Conservation (phyloP, 768 basidiomycete genomes). For the Mycena polygramma region DNA sequence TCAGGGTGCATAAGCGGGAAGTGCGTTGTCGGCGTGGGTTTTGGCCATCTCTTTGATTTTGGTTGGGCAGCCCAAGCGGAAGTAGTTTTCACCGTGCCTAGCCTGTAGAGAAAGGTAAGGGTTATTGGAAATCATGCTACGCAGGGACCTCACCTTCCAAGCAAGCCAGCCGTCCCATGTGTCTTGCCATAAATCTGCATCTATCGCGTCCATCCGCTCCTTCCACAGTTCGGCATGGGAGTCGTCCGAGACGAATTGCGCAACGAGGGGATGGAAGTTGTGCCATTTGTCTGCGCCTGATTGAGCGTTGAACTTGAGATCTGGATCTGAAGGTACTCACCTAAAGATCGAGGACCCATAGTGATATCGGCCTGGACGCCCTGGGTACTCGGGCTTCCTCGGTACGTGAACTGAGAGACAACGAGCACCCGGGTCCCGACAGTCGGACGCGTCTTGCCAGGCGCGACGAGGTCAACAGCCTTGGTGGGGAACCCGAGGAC, state of each 20-base stretch:
- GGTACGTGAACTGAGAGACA: slow-evolving; percentile 35
- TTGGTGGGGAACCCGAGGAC: slow-evolving; percentile 37
- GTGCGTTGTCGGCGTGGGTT: slow-evolving; percentile 27
- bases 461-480: slow-evolving; percentile 33
- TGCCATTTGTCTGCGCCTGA: slow-evolving; percentile 31
- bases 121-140: neutral
- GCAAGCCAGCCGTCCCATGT: slow-evolving; percentile 29
- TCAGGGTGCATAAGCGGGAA: slow-evolving; percentile 32
- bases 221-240: slow-evolving; percentile 27
- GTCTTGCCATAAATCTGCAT: slow-evolving; percentile 31
- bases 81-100: slow-evolving; percentile 34
- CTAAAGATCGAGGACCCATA: slow-evolving; percentile 21
- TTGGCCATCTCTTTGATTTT: slow-evolving; percentile 28
- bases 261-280: slow-evolving; percentile 38
- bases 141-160: slow-evolving; percentile 26
- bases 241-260: slow-evolving; percentile 37
- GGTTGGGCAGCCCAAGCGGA: slow-evolving; percentile 35
- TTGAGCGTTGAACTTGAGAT: too few relatives aligned
- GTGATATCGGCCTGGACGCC: slow-evolving; percentile 35
- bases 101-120: neutral
- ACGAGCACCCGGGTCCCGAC: slow-evolving; percentile 36
- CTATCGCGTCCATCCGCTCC: slow-evolving; percentile 32
- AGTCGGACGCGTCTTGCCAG: slow-evolving; percentile 19
- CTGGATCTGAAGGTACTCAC: neutral
- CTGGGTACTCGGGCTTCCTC: slow-evolving; percentile 22